A percentile compares a stretch with the other conserved stretches of the same genome.
Conservation (phyloP, 1,284 basidiomycete genomes). For the Cystobasidium slooffiae region DNA sequence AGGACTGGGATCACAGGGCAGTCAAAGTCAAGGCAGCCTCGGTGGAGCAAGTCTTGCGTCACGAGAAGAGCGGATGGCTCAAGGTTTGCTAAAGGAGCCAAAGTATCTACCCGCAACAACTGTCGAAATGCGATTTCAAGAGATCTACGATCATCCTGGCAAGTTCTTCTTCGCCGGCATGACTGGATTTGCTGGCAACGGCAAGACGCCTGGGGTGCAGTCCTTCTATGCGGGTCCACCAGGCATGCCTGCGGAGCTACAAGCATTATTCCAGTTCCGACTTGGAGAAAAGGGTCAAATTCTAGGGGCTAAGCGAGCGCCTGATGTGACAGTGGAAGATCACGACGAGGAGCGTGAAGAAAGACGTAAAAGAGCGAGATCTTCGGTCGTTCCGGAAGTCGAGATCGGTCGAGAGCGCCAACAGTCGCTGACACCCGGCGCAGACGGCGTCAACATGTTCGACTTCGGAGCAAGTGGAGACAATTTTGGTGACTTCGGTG, state of each 20-base stretch:
- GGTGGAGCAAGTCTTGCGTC: conserved; percentile 10
- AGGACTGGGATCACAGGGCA: conserved; percentile 13
- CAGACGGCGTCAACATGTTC: conserved; percentile 12
- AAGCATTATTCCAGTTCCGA: conserved; percentile 36
- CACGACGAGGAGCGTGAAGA: background rate
- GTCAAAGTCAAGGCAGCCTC: conserved; percentile 20
- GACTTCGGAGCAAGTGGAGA: conserved; percentile 40
- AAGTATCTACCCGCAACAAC: conserved; percentile 50
- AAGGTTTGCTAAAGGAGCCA: conserved; percentile 46
- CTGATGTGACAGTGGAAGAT: conserved; percentile 1
- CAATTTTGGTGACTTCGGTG: conserved; percentile 27
- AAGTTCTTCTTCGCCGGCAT: conserved; percentile 38
- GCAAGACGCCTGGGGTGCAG: background rate
- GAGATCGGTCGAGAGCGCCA: conserved; percentile 43
- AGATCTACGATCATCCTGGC: conserved; percentile 41
- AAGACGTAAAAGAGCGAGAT: conserved; percentile 12
- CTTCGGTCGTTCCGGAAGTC: conserved; percentile 32
- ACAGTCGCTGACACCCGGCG: background rate
- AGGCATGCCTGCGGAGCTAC: conserved; percentile 33
- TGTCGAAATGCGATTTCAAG: conserved; percentile 50
- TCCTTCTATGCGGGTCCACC: conserved; percentile 44
- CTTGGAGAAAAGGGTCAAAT: conserved; percentile 11
- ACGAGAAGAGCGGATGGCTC: conserved; percentile 35
- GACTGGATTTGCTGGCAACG: conserved; percentile 19
- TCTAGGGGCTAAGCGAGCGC: conserved; percentile 15